phyloP scores from a whole-genome alignment of 2,329 filamentous ascomycete genomes.

The Gremmenia infestans region DNA sequence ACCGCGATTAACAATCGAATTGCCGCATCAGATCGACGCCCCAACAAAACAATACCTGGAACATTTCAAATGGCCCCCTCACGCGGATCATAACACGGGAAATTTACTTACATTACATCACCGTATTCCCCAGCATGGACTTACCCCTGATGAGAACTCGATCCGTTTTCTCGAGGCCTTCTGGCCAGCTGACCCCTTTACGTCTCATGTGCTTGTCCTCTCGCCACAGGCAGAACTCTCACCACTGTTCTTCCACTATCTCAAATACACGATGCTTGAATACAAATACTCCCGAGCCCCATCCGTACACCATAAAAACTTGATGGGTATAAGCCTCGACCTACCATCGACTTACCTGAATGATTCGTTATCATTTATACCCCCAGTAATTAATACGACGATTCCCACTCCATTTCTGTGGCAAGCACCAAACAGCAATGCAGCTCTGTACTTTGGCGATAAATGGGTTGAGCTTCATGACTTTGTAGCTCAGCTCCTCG shows the following conservation, averaged over 20 bases:
- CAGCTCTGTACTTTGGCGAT: constrained; percentile 75
- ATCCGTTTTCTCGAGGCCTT: constrained; percentile 80
- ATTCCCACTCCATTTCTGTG: constrained; percentile 58
- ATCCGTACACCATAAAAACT: constrained; percentile 43
- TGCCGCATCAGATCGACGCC: constrained; percentile 66
- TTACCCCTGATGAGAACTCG: constrained; percentile 66
- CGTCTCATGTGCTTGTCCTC: constrained; percentile 77
- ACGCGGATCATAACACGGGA: constrained; percentile 34
- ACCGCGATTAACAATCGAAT: constrained; percentile 78
- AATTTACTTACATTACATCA: constrained; percentile 66
- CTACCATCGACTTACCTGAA: constrained; percentile 62
- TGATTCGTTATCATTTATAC: constrained; percentile 50
- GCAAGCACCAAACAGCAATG: constrained; percentile 79
- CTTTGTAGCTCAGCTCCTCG: constrained; percentile 53
- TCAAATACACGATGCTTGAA: constrained; percentile 72
- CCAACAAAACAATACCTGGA: constrained; percentile 59
- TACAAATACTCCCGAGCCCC: constrained; percentile 64
- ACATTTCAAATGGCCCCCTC: constrained; percentile 63
- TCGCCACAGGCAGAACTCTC: constrained; percentile 78
- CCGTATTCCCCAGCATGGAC: constrained; percentile 56
- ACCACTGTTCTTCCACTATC: constrained; percentile 77
- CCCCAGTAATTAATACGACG: constrained; percentile 33
- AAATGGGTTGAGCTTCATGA: constrained; percentile 84
- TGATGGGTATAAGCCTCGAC: constrained; percentile 78
- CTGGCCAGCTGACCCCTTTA: constrained; percentile 62